phyloP scores from a whole-genome alignment of 1,139 yeast genomes.

The Ogataea hybrid region DNA sequence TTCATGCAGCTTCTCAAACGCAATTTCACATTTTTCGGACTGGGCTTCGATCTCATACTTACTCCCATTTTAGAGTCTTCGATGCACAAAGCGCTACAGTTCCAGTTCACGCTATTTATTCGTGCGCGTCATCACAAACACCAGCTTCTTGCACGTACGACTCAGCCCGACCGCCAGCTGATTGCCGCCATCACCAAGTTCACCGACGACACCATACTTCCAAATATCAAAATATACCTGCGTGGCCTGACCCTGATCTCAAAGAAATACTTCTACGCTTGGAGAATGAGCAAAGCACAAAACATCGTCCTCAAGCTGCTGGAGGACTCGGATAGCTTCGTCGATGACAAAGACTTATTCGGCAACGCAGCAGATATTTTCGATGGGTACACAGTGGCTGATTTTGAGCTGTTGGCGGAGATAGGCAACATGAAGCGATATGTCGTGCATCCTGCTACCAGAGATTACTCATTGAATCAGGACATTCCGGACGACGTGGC shows the following conservation, averaged over 20 bases:
- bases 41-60: conserved; percentile 28
- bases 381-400: conserved; percentile 15
- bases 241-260: conserved; percentile 28
- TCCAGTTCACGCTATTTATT: conserved; percentile 23
- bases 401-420: conserved; percentile 21
- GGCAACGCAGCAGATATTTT: conserved; percentile 16
- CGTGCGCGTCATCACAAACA: conserved; percentile 50
- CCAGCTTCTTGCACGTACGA: conserved; percentile 40
- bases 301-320: conserved; percentile 40
- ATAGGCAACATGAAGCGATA: conserved; percentile 10
- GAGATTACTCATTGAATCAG: neutral
- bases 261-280: conserved; percentile 51
- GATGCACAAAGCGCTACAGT: conserved; percentile 30
- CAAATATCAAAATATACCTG: conserved; percentile 20
- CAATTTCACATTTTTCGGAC: conserved; percentile 26
- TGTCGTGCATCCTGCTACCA: neutral
- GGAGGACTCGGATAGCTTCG: conserved; percentile 19
- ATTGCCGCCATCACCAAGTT: conserved; percentile 8
- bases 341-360: conserved; percentile 3
- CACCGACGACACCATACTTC: conserved; percentile 5
- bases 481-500: neutral
- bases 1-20: conserved; percentile 23
- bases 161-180: conserved; percentile 28
- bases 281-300: conserved; percentile 51
- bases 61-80: conserved; percentile 27